Percentiles rank a stretch among this genome's conserved stretches.
Evolutionary conservation across 2,329 filamentous ascomycete genomes (phyloP).

Genomic region (Ceratocystis lukuohia): DNA sequence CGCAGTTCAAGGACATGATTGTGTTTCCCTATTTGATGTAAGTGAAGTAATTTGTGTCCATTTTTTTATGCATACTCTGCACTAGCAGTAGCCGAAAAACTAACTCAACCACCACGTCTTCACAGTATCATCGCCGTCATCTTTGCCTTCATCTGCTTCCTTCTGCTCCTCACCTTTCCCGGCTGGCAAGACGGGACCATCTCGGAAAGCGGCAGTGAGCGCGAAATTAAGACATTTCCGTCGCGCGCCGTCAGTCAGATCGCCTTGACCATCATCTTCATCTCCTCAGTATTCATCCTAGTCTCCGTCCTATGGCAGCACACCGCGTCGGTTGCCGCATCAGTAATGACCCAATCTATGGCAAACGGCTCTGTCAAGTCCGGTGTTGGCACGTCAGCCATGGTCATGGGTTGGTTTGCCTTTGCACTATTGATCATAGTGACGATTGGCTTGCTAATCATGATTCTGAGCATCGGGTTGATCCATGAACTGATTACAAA

Average conservation of each 20-base stretch:
- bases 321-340: conserved; percentile 88
- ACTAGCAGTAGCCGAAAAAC: neutral
- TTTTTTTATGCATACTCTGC: too few relatives aligned
- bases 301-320: conserved; percentile 80
- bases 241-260: conserved; percentile 85
- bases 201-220: conserved; percentile 57
- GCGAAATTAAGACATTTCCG: conserved; percentile 88
- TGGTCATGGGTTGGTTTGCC: conserved; percentile 96
- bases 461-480: conserved; percentile 87
- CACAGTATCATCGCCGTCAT: conserved; percentile 91
- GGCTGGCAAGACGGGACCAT: conserved; percentile 81
- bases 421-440: conserved; percentile 89
- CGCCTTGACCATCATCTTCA: conserved; percentile 82
- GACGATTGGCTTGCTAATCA: conserved; percentile 85
- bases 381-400: conserved; percentile 84
- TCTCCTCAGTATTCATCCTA: conserved; percentile 56
- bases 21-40: conserved; percentile 95
- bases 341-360: conserved; percentile 83
- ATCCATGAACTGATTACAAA: conserved; percentile 44
- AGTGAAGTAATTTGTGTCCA: conserved; percentile 28
- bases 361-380: conserved; percentile 78
- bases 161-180: conserved; percentile 90
- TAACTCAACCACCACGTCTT: neutral
- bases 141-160: conserved; percentile 89
- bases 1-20: conserved; percentile 96